Evolutionary conservation across 2,329 filamentous ascomycete genomes (phyloP).

Genomic region (Phyllosticta capitalensis): DNA sequence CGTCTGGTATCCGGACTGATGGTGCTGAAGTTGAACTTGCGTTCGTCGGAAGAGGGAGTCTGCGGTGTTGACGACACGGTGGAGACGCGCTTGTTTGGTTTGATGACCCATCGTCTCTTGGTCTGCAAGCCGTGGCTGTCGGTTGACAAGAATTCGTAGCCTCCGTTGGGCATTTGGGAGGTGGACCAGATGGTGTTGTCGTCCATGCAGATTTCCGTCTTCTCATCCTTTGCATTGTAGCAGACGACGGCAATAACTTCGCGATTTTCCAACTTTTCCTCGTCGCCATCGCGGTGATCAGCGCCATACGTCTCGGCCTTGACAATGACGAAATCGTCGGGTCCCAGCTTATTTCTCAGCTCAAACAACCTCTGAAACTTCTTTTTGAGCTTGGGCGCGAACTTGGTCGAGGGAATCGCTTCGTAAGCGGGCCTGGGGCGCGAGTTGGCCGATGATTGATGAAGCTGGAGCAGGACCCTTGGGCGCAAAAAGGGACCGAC

Average conservation of each 20-base stretch:
- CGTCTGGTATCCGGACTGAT: constrained; percentile 59
- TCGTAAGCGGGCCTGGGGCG: constrained; percentile 62
- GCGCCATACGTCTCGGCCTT: constrained; percentile 56
- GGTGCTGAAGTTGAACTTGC: constrained; percentile 66
- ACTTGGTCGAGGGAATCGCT: constrained; percentile 58
- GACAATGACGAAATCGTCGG: constrained; percentile 62
- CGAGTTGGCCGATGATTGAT: constrained; percentile 49
- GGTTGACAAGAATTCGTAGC: constrained; percentile 48
- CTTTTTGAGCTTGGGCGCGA: constrained; percentile 38
- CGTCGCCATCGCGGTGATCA: constrained; percentile 37
- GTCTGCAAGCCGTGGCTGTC: constrained; percentile 49
- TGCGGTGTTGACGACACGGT: not conserved
- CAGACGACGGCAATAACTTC: constrained; percentile 63
- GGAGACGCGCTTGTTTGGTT: constrained; percentile 23
- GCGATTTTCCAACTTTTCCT: constrained; percentile 42
- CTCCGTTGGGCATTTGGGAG: constrained; percentile 32
- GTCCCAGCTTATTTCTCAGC: constrained; percentile 53
- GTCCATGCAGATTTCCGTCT: constrained; percentile 58
- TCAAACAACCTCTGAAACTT: constrained; percentile 55
- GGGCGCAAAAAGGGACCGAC: constrained; percentile 55
- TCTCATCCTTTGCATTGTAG: constrained; percentile 47
- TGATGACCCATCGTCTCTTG: constrained; percentile 62
- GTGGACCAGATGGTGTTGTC: constrained; percentile 38
- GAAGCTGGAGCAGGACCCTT: constrained; percentile 61
- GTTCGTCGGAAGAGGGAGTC: constrained; percentile 20